Evolutionary conservation across 1,284 basidiomycete genomes (phyloP), one percentile per base, ranked within the genome.

Genomic region (Gomphus sp.): DNA sequence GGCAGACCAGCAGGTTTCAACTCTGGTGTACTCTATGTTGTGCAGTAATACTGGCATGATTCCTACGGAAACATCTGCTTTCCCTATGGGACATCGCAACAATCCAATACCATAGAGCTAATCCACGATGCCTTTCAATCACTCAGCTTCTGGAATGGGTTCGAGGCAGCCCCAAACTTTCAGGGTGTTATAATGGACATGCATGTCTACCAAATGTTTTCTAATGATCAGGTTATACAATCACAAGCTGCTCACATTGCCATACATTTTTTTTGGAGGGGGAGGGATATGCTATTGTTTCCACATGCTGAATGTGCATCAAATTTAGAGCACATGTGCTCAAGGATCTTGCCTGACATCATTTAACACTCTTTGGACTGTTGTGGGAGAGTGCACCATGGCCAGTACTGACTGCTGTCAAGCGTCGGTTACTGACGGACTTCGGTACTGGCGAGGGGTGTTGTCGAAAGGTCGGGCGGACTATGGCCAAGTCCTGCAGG

Each of bases 41-140:
- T 80, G 4, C 77, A 68, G 61, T 87, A 92, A 73, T 94, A 82
- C 69, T 93, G 84, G 81, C 74, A 71, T 33, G 85, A 88, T 67
- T 87, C 84, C 52, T 89, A 82, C 64, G 84, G 82, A 31, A 90
- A 82, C 65, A 86, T 91, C 66, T 81, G 83, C 61, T 81, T 76
- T 68, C 87, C 89, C 0, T 85, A 74, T 63, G 82, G 83, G 62
- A 75, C 75, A 44, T 73, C 75, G 2, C 74, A 78, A 62, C 69
- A 82, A 66, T 83, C 85, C 64, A 80, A 85, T 66, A 79, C 78
- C 1, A 68, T 91, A 28, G 79, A 87, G 18, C 75, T 93, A 59
- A 80, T 96, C 56, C 85, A 91, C 66, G 95, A 97, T 68, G 92
- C 89, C 2, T 92, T 97, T 80, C 85, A 93, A 70, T 75, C 82